phyloP scores from a whole-genome alignment of 177 flowering plant species.

The Vitis hybrid region DNA sequence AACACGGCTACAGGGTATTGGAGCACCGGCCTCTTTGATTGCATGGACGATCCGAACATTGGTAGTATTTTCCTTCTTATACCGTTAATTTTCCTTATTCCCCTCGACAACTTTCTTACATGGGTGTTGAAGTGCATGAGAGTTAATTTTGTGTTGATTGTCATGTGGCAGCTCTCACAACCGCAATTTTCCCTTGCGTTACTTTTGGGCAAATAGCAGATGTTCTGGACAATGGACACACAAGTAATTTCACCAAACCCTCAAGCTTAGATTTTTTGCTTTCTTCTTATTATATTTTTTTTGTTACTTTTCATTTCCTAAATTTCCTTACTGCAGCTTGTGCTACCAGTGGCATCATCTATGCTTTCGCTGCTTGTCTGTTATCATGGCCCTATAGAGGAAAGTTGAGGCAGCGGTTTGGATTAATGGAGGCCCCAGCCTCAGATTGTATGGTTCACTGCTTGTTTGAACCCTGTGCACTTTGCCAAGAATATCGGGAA shows the following conservation, averaged over 20 bases:
- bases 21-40: conserved; percentile 30
- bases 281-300: too few relatives aligned
- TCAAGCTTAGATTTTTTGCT: too few relatives aligned
- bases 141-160: too few relatives aligned
- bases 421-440: conserved; percentile 4
- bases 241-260: neutral
- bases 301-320: too few relatives aligned
- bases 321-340: conserved; percentile 1
- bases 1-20: conserved; percentile 3
- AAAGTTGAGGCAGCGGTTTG: conserved; percentile 7
- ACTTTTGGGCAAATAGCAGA: conserved; percentile 13
- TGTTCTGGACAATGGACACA: conserved; percentile 1
- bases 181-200: conserved; percentile 3
- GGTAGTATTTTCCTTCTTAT: conserved; percentile 3
- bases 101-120: too few relatives aligned
- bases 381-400: neutral
- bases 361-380: neutral
- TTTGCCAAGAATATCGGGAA: neutral
- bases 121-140: too few relatives aligned
- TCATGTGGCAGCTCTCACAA: neutral
- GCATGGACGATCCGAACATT: conserved; percentile 27
- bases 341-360: conserved; percentile 9
- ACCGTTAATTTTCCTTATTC: too few relatives aligned
- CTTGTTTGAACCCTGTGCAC: neutral
- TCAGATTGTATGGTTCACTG: conserved; percentile 2